Evolutionary conservation across 108 stramenopile genomes (phyloP).

Genomic region (Cyclostephanos invisitatus): DNA sequence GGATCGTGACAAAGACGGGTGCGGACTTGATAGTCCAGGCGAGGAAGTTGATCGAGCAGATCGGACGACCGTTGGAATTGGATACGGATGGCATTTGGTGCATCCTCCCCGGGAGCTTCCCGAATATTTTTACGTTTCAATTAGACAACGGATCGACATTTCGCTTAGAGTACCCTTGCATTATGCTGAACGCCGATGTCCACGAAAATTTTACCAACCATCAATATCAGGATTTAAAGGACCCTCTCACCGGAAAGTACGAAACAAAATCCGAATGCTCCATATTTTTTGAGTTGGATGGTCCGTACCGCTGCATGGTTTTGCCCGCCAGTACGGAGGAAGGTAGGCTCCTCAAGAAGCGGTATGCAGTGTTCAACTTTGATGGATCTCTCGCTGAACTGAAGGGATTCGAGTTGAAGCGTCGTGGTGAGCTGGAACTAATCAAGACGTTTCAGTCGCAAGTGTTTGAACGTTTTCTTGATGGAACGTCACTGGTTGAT

Average conservation of each 20-base stretch:
- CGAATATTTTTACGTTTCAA: constrained; percentile 89
- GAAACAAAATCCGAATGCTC: constrained; percentile 94
- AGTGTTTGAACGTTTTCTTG: constrained; percentile 96
- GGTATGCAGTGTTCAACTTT: constrained; percentile 99
- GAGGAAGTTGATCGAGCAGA: constrained; percentile 91
- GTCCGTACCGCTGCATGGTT: constrained; percentile 99
- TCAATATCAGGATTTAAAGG: constrained; percentile 94
- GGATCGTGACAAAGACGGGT: constrained; percentile 99
- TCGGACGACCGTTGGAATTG: constrained; percentile 97
- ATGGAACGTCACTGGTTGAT: constrained; percentile 83
- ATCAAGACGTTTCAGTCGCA: constrained; percentile 99
- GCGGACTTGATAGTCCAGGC: constrained; percentile 98
- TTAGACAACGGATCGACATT: constrained; percentile 74
- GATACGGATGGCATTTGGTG: constrained; percentile 99
- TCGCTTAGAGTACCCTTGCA: constrained; percentile 95
- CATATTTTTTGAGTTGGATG: constrained; percentile 99
- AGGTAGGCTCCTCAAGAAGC: constrained; percentile 98
- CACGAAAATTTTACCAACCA: constrained; percentile 99
- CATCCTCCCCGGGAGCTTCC: constrained; percentile 96
- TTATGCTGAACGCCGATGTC: constrained; percentile 99
- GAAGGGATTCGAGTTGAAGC: constrained; percentile 99
- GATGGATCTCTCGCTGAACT: constrained; percentile 98
- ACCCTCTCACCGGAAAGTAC: constrained; percentile 82
- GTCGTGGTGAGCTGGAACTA: constrained; percentile 98
- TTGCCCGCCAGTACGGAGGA: constrained; percentile 98